Evolutionary conservation across 805 yeast species (phyloP).

Genomic region (Wickerhamomyces canadensis): DNA sequence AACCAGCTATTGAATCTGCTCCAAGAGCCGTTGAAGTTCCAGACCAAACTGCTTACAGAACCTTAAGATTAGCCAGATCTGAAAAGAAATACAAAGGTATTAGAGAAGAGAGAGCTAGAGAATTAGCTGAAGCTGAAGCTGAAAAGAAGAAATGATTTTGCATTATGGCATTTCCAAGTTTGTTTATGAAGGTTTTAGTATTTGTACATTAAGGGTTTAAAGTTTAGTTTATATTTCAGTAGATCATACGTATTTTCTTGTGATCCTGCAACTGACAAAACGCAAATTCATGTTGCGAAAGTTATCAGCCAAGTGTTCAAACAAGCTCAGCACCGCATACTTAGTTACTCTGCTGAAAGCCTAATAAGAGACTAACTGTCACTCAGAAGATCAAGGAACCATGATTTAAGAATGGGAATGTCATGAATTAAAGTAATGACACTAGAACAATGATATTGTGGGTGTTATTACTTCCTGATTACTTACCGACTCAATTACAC

Average conservation of each 20-base stretch:
- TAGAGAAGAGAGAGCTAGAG: slow-evolving; percentile 97
- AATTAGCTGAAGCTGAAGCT: slow-evolving; percentile 98
- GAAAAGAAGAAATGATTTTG: slow-evolving; percentile 89
- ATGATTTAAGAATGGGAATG: too few relatives aligned
- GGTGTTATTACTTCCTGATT: too few relatives aligned
- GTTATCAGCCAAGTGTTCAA: too few relatives aligned
- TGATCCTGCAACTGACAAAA: background rate
- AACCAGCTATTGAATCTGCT: slow-evolving; percentile 62
- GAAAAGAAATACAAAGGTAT: slow-evolving; percentile 91
- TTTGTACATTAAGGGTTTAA: slow-evolving; percentile 2
- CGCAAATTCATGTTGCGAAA: too few relatives aligned
- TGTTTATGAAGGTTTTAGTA: slow-evolving; percentile 1
- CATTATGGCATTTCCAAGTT: background rate
- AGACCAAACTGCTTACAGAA: slow-evolving; percentile 80
- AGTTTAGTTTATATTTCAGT: background rate
- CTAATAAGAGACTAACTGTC: too few relatives aligned
- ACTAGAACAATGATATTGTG: too few relatives aligned
- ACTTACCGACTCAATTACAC: background rate
- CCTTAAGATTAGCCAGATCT: slow-evolving; percentile 93
- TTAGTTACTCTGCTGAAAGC: too few relatives aligned
- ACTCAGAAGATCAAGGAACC: too few relatives aligned
- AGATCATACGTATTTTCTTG: background rate
- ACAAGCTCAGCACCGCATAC: too few relatives aligned
- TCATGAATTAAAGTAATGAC: too few relatives aligned
- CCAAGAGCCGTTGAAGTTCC: slow-evolving; percentile 80